phyloP scores from a whole-genome alignment of 1,284 basidiomycete species.

The Cutaneotrichosporon sp. region DNA sequence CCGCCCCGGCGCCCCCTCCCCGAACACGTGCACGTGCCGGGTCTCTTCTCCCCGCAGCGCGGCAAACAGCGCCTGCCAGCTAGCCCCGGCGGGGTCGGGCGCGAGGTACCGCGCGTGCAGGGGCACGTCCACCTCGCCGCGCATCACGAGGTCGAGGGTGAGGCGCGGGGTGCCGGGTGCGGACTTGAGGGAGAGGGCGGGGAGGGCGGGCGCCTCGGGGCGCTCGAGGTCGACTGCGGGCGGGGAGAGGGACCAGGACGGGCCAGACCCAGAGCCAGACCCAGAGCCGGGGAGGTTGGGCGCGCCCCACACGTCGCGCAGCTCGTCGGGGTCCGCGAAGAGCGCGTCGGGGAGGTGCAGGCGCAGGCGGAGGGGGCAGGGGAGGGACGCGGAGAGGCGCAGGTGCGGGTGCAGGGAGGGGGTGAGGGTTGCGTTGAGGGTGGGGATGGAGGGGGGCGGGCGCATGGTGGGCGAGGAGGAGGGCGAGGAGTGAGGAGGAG shows the following conservation, averaged over 20 bases:
- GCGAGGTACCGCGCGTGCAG: slow-evolving; percentile 45
- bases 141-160: neutral
- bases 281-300: too few relatives aligned
- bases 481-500: too few relatives aligned
- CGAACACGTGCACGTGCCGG: neutral
- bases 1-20: neutral
- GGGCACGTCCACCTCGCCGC: slow-evolving; percentile 24
- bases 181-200: neutral
- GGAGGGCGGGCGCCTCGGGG: slow-evolving; percentile 11
- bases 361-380: slow-evolving; percentile 21
- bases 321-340: slow-evolving; percentile 39
- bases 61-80: slow-evolving; percentile 5
- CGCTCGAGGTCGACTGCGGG: slow-evolving; percentile 39
- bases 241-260: slow-evolving; percentile 25
- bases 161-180: neutral
- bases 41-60: neutral
- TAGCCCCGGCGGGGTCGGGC: slow-evolving; percentile 15
- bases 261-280: too few relatives aligned
- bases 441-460: too few relatives aligned
- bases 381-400: too few relatives aligned
- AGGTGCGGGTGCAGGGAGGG: too few relatives aligned
- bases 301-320: slow-evolving; percentile 24
- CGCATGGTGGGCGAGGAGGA: too few relatives aligned
- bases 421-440: too few relatives aligned
- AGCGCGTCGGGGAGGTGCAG: slow-evolving; percentile 39